Conservation (phyloP, 768 basidiomycete genomes). For the Mycena rebaudengoi region DNA sequence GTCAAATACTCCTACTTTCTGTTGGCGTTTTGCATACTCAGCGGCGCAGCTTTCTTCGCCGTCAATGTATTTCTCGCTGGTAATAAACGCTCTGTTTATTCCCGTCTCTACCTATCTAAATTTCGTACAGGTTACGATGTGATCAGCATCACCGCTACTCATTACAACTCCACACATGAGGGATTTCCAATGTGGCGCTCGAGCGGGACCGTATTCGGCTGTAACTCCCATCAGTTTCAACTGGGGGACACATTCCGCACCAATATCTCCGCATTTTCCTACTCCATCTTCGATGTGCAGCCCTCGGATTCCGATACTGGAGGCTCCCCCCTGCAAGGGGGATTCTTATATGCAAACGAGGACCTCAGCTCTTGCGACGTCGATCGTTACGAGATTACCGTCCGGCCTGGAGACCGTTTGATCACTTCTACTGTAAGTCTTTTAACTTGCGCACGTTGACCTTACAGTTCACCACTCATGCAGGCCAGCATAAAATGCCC, state of each 20-base stretch:
- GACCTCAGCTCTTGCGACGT: conserved; percentile 15
- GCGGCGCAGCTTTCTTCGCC: too few species aligned
- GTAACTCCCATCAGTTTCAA: conserved; percentile 15
- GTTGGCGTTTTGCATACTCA: too few species aligned
- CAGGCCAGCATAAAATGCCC: conserved; percentile 10
- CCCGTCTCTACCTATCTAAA: not conserved
- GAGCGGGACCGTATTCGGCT: not conserved
- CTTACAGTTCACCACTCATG: not conserved
- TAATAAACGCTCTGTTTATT: too few species aligned
- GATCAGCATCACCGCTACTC: conserved; percentile 7
- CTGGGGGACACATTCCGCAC: conserved; percentile 22
- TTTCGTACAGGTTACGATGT: conserved; percentile 13
- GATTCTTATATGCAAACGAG: conserved; percentile 7
- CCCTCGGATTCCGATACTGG: not conserved
- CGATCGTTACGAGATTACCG: not conserved
- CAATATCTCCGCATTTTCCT: conserved; percentile 23
- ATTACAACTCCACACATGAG: conserved; percentile 8
- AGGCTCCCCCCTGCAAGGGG: not conserved
- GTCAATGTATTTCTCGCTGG: too few species aligned
- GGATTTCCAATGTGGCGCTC: not conserved
- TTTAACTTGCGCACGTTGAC: not conserved
- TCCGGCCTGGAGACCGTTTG: conserved; percentile 23
- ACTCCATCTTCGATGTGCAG: conserved; percentile 14
- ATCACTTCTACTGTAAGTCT: conserved; percentile 1
- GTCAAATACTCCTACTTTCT: too few species aligned